Evolutionary conservation across 768 basidiomycete genomes (phyloP).

Genomic region (Ramaria sp.): DNA sequence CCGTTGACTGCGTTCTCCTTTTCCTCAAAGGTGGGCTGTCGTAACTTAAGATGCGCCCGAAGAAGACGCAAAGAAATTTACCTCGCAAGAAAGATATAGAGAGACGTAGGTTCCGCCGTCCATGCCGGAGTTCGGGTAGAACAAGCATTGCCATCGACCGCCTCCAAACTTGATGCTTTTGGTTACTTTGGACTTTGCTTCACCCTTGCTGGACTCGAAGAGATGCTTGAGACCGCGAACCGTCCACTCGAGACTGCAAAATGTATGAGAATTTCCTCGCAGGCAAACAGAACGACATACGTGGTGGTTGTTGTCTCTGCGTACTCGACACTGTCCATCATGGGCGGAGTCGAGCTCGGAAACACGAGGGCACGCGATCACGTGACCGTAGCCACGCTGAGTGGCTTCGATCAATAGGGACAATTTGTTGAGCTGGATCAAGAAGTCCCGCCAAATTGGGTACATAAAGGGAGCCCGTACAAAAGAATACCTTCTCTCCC

Average conservation of each 20-base stretch:
- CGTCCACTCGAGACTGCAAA: constrained; percentile 58
- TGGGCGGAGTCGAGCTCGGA: background rate
- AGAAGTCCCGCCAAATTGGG: background rate
- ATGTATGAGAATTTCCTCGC: background rate
- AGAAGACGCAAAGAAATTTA: constrained; percentile 22
- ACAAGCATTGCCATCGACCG: constrained; percentile 65
- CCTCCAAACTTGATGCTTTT: constrained; percentile 69
- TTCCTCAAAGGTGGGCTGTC: constrained; percentile 68
- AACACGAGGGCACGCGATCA: background rate
- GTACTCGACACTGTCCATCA: constrained; percentile 28
- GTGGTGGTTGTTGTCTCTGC: constrained; percentile 47
- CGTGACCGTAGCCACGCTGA: background rate
- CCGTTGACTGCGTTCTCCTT: constrained; percentile 53
- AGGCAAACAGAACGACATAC: background rate
- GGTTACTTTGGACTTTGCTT: constrained; percentile 64
- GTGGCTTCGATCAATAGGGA: background rate
- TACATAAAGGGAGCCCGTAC: background rate
- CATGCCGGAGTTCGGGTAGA: constrained; percentile 74
- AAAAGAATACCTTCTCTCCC: background rate
- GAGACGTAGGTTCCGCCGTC: constrained; percentile 51
- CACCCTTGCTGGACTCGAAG: constrained; percentile 71
- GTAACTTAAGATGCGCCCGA: background rate
- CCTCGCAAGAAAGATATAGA: constrained; percentile 76
- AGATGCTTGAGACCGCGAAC: constrained; percentile 56
- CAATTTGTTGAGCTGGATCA: too few relatives aligned